Base-by-base conservation (phyloP, 2,329 filamentous ascomycete genomes). In the Endoconidiophora laricicola region DNA sequence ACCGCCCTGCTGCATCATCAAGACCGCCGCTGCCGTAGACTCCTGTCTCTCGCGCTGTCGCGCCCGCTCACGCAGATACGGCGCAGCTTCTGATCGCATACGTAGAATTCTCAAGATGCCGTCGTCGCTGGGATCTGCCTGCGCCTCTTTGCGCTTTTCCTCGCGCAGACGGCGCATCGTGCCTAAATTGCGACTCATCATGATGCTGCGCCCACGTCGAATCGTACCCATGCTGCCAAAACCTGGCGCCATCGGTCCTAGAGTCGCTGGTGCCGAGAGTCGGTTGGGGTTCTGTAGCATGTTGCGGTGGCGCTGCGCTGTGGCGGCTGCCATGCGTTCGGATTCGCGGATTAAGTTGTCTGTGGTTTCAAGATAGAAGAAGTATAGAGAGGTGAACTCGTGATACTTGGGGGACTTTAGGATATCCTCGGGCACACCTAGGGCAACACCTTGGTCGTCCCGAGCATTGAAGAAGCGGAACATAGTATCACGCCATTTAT, bases 401-500 rank as follows among this genome's bases (percentile, higher is more conserved):
- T 95, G 88, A 71, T 94, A 98, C 73, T 98, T 98, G 61, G 90
- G 86, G 57, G 86, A 94, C 66, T 94, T 94, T 61, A 98, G 75
- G 29, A 95, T 81, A 63, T 95, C 88, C 42, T 86, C 77, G 0
- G 88, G 84, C 2, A 98, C 86, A 56, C 91, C 91, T 54, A 91
- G 76, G 22, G 84, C 84, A 63, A 90, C 84, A 50, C 88, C 59
- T 12, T 83, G 76, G 59, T 94, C 87, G 58, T 95, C 88, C 55
- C 82, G 78, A 26, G 88, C 91, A 60, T 95, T 83, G 77, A 98
- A 98, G 68, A 98, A 98, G 51, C 82, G 81, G 57, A 94, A 86
- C 6, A 98, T 76, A 54, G 93, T 74, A 63, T 90, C 77, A 29
- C 96, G 72, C 91, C 91, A 98, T 61, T 84, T 83, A 66, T 91